Percentiles rank a stretch among this genome's conserved stretches.
phyloP scores from a whole-genome alignment of 2,329 filamentous ascomycete species.

The Ophiostoma perfectum region DNA sequence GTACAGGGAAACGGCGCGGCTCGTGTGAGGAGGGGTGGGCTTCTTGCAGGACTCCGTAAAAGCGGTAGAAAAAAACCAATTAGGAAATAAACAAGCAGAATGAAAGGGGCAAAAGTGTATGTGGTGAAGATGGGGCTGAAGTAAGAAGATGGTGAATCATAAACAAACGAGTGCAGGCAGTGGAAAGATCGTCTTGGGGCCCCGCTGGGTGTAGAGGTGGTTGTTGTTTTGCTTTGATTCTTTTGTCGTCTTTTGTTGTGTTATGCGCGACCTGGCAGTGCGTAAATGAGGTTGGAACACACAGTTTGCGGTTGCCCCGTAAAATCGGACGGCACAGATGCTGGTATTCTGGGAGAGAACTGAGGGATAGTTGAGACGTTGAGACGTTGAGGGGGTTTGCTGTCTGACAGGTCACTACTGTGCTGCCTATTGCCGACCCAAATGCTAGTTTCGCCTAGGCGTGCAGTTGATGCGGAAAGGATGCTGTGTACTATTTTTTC shows the following conservation, averaged over 20 bases:
- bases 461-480: constrained; percentile 6
- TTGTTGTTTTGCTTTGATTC: background rate
- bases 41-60: constrained; percentile 7
- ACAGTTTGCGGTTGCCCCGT: constrained; percentile 1
- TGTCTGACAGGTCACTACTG: constrained; percentile 7
- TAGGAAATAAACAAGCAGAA: background rate
- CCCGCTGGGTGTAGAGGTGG: background rate
- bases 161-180: background rate
- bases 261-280: too few species aligned
- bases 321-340: constrained; percentile 10
- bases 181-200: background rate
- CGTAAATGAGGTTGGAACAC: background rate
- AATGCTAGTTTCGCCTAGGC: background rate
- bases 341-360: background rate
- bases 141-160: background rate
- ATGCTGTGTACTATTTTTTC: constrained; percentile 11
- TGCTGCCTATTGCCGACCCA: background rate
- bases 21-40: constrained; percentile 4
- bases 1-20: constrained; percentile 3
- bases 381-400: background rate
- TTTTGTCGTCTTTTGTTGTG: too few species aligned
- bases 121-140: constrained; percentile 8
- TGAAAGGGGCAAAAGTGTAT: background rate
- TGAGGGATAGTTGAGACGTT: background rate
- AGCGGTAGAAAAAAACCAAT: constrained; percentile 1